phyloP scores from a whole-genome alignment of 208 protist genomes.

The Leptomonas pyrrhocoris region DNA sequence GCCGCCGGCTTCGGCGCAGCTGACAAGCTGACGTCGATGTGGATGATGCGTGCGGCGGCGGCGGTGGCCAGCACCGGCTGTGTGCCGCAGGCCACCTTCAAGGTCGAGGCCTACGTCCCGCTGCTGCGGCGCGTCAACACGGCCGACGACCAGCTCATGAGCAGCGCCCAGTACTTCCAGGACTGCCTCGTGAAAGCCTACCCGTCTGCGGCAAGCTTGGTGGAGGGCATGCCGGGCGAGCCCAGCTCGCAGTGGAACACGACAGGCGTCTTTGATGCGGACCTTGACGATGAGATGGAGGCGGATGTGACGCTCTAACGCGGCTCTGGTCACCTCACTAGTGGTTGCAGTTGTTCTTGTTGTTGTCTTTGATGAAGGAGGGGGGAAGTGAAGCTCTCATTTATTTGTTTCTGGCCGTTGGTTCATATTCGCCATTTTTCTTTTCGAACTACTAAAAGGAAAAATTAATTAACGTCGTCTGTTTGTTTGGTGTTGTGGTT shows the following conservation, averaged over 20 bases:
- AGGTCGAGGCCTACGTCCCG: conserved; percentile 63
- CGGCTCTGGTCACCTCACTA: no score
- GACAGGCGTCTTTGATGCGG: conserved; percentile 81
- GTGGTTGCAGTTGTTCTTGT: conserved; percentile 1
- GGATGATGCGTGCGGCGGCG: conserved; percentile 84
- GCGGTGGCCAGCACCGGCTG: conserved; percentile 65
- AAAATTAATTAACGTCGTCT: no score
- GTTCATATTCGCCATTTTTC: no score
- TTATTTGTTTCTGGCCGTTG: no score
- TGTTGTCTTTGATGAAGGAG: background rate
- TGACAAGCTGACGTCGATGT: conserved; percentile 81
- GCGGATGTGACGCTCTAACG: conserved; percentile 77
- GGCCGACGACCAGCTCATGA: conserved; percentile 78
- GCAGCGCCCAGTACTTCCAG: conserved; percentile 83
- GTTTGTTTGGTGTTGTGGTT: no score
- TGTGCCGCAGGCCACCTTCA: conserved; percentile 45
- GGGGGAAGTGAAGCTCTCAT: no score
- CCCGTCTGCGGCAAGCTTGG: conserved; percentile 27
- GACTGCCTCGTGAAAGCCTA: conserved; percentile 60
- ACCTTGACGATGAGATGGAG: conserved; percentile 87
- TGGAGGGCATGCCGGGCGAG: conserved; percentile 58
- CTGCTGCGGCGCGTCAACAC: conserved; percentile 68
- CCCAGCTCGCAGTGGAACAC: conserved; percentile 67
- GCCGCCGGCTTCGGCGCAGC: conserved; percentile 60
- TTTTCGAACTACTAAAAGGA: no score